Base-by-base conservation (phyloP, 192 early-diverging fungal genomes). In the Linnemannia schmuckeri region DNA sequence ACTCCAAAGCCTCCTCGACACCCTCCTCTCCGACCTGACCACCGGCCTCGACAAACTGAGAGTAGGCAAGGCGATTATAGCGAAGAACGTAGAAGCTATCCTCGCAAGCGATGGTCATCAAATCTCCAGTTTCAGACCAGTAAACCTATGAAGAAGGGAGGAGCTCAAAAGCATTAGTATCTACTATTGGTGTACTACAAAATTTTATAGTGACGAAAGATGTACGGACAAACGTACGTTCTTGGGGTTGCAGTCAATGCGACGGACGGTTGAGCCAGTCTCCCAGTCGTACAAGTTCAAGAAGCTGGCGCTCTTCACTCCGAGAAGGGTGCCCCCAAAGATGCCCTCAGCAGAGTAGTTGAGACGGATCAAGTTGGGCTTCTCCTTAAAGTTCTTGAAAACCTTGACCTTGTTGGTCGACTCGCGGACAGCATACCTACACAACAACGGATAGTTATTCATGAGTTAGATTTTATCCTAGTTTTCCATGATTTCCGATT, bases 281-380 rank as follows among this genome's bases (percentile, higher is more conserved):
- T 99, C 98, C 99, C 99, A 99, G 91, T 99, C 99, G 80, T 98
- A 98, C 57, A 99, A 95, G 87, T 96, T 97, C 70, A 99, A 88
- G 89, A 97, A 98, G 15, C 93, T 91, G 79, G 93, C 94, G 78
- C 94, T 93, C 75, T 96, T 92, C 57, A 99, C 95, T 78, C 97
- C 97, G 24, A 99, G 93, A 63, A 99, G 91, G 24, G 95, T 93
- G 44, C 99, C 99, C 46, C 98, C 98, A 89, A 93, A 98, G 76
- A 99, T 98, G 69, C 96, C 97, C 82, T 99, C 98, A 4, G 96
- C 98, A 47, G 94, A 91, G 88, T 96, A 98, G 69, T 93, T 94
- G 12, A 98, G 90, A 63, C 92, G 93, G 42, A 97, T 88, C 40
- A 93, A 79, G 77, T 93, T 93, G 4, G 88, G 76, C 83, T 95